These are phyloP conservation scores for Acacia crassicarpa DNA, from an alignment of 306 rosid genomes.

Conservation along the genomic window DNA sequence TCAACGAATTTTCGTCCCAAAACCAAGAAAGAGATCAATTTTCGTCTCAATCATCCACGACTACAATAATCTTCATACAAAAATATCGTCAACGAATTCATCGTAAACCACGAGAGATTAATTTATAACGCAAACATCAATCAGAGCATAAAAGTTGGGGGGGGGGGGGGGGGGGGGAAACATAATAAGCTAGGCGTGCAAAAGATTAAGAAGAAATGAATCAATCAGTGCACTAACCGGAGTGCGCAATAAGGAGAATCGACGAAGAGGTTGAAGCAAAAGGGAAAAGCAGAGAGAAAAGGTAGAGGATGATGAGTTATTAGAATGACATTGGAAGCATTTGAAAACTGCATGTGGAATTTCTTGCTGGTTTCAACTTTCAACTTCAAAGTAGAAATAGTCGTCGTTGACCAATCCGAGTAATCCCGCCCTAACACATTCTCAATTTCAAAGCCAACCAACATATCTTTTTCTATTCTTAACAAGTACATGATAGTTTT, in stretches of 20 bases:
- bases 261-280: constrained; percentile 13
- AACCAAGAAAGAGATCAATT: neutral
- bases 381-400: neutral
- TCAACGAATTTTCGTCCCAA: neutral
- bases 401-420: neutral
- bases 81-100: neutral
- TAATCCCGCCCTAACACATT: neutral
- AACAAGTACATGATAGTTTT: too few species aligned
- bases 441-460: neutral
- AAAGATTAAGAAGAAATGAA: constrained; percentile 1
- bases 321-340: neutral
- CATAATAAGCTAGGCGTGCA: neutral
- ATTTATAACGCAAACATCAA: neutral
- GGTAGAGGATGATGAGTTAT: neutral
- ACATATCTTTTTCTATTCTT: neutral
- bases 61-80: neutral
- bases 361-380: neutral
- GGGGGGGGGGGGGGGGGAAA: too few species aligned
- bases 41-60: neutral
- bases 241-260: neutral
- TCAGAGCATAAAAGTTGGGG: neutral
- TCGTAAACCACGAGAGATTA: neutral
- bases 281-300: constrained; percentile 4
- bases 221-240: constrained; percentile 39
- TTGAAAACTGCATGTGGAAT: neutral